These are phyloP conservation scores for Colletotrichum australisinense DNA, from an alignment of 2,329 filamentous ascomycete genomes.

Conservation along the genomic window DNA sequence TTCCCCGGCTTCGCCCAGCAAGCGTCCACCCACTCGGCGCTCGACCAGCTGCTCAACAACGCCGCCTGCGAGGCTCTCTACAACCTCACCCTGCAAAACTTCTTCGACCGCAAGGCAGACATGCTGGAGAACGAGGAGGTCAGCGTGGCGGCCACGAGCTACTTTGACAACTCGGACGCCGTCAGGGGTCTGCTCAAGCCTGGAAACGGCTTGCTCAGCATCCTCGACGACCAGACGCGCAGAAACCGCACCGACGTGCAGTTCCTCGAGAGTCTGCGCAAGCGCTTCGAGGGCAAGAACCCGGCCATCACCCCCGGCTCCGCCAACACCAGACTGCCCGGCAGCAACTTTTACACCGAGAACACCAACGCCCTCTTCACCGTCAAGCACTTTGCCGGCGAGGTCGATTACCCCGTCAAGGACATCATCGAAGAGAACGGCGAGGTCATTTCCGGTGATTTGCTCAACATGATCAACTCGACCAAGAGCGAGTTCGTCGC, in stretches of 20 bases:
- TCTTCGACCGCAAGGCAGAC: slow-evolving; percentile 95
- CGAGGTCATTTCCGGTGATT: slow-evolving; percentile 93
- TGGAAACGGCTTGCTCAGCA: slow-evolving; percentile 92
- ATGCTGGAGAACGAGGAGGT: slow-evolving; percentile 96
- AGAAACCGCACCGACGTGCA: slow-evolving; percentile 90
- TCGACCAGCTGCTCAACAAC: slow-evolving; percentile 96
- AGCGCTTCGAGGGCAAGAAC: slow-evolving; percentile 95
- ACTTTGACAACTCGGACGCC: slow-evolving; percentile 97
- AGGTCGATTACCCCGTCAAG: slow-evolving; percentile 92
- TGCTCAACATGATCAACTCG: slow-evolving; percentile 92
- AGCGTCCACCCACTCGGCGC: slow-evolving; percentile 81
- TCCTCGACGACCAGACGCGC: slow-evolving; percentile 94
- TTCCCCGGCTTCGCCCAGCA: slow-evolving; percentile 95
- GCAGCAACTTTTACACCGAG: slow-evolving; percentile 89
- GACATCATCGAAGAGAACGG: slow-evolving; percentile 95
- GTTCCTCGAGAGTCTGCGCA: slow-evolving; percentile 88
- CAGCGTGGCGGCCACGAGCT: slow-evolving; percentile 88
- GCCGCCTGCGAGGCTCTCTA: slow-evolving; percentile 92
- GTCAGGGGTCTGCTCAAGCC: slow-evolving; percentile 92
- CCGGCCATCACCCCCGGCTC: slow-evolving; percentile 85
- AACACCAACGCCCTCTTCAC: slow-evolving; percentile 86
- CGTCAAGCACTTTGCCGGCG: slow-evolving; percentile 94
- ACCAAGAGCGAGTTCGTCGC: slow-evolving; percentile 91
- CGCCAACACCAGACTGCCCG: slow-evolving; percentile 80
- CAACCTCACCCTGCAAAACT: slow-evolving; percentile 92